Base-by-base conservation (phyloP, 768 basidiomycete species). In the Suillus occidentalis region DNA sequence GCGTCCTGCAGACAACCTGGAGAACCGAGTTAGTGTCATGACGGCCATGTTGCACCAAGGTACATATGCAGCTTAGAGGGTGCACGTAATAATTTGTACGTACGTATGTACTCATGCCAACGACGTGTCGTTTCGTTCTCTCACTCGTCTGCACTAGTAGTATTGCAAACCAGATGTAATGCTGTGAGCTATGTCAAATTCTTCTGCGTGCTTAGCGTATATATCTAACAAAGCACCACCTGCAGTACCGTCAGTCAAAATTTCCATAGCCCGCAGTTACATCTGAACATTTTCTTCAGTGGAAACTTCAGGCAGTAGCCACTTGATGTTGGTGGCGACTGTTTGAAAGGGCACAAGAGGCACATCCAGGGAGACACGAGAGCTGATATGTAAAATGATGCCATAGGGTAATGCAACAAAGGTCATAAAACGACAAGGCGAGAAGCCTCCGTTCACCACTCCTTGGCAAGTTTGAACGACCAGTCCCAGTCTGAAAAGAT, bases 401-500 rank as follows among this genome's bases (percentile, higher is more conserved):
- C 68, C 66, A 71, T 66, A 69, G 66, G 68, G 74, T 64, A 66
- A 72, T 73, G 67, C 65, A 66, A 65, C n/a, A 69, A 65, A 31
- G 63, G 45, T 20, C 25, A n/a, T 43, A 36, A 67, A 66, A 66
- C 40, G 40, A 67, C 66, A 66, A 61, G 31, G 52, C 36, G 28
- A 40, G 22, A 40, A 60, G 42, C 28, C 52, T 28, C 39, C 55
- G 57, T 76, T 82, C 75, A 90, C 96, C 96, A 98, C 69, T 96
- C 94, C 80, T 97, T 97, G 52, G 83, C 88, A 65, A 98, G 84
- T 76, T 94, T 97, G 84, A 98, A 97, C 31, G 73, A 77, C 96
- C 96, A 98, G 6, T 78, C 77, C 76, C 76, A 77, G 31, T 77
- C 76, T 77, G 50, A 40, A 49, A n/a, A 55, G 28, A 25, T 9